Evolutionary conservation across 441 rosid species (phyloP).

Genomic region (Aleurites moluccanus): DNA sequence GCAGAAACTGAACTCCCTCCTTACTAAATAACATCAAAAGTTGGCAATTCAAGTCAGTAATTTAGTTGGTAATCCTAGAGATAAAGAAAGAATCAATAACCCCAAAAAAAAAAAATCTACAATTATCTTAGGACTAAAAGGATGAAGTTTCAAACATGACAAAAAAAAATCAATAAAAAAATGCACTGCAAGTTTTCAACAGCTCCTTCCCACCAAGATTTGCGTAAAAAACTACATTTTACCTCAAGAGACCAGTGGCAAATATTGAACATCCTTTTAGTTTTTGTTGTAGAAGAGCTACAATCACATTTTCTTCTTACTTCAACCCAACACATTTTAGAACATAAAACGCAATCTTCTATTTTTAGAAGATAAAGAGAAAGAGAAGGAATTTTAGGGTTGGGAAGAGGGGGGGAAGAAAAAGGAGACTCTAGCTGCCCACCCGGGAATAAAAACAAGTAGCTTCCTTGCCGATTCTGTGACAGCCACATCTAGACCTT

Average conservation of each 20-base stretch:
- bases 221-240: slow-evolving; percentile 35
- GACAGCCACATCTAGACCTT: slow-evolving; percentile 32
- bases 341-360: no score
- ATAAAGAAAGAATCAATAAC: slow-evolving; percentile 26
- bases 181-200: slow-evolving; percentile 49
- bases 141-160: slow-evolving; percentile 39
- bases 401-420: slow-evolving; percentile 17
- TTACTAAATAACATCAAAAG: slow-evolving; percentile 7
- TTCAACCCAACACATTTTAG: slow-evolving; percentile 50
- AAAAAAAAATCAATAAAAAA: slow-evolving; percentile 62
- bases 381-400: slow-evolving; percentile 22
- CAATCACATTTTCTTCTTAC: slow-evolving; percentile 54
- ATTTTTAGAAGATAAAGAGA: slow-evolving; percentile 39
- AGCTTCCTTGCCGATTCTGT: slow-evolving; percentile 44
- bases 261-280: slow-evolving; percentile 44
- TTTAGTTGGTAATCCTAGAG: slow-evolving; percentile 23
- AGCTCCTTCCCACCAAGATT: slow-evolving; percentile 58
- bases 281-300: slow-evolving; percentile 54
- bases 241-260: slow-evolving; percentile 45
- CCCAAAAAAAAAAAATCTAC: slow-evolving; percentile 14
- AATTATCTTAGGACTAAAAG: slow-evolving; percentile 26
- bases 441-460: slow-evolving; percentile 35
- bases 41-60: slow-evolving; percentile 18
- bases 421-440: slow-evolving; percentile 43
- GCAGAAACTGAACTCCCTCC: slow-evolving; percentile 1